Percentiles rank a stretch among this genome's conserved stretches.
Evolutionary conservation across 1,139 yeast species (phyloP).

Genomic region (Yamadazyma epiphylla): DNA sequence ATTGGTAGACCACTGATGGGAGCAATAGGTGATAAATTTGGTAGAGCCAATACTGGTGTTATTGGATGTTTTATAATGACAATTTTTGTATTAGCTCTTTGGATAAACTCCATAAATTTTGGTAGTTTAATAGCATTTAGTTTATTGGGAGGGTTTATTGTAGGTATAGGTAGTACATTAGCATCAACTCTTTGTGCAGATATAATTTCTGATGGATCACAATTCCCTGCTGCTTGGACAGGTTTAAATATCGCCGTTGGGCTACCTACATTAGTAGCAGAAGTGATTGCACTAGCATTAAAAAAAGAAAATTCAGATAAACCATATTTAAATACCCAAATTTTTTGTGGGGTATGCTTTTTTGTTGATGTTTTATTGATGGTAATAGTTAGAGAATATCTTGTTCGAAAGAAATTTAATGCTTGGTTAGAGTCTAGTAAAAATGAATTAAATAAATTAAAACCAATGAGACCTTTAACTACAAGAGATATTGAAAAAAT

Average conservation of each 20-base stretch:
- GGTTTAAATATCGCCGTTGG: constrained; percentile 48
- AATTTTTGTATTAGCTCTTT: constrained; percentile 41
- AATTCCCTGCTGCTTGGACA: constrained; percentile 60
- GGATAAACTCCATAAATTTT: constrained; percentile 55
- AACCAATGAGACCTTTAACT: constrained; percentile 12
- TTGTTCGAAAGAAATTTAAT: constrained; percentile 18
- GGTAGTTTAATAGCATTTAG: constrained; percentile 51
- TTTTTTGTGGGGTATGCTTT: constrained; percentile 53
- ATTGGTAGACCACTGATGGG: constrained; percentile 69
- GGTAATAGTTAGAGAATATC: constrained; percentile 29
- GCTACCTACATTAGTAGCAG: constrained; percentile 43
- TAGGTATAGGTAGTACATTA: constrained; percentile 67
- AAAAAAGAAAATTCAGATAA: constrained; percentile 22
- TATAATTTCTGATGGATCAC: constrained; percentile 39
- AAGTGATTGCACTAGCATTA: constrained; percentile 47
- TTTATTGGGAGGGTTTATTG: constrained; percentile 47
- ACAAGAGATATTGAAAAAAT: constrained; percentile 9
- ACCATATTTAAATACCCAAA: constrained; percentile 58
- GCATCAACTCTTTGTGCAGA: constrained; percentile 60
- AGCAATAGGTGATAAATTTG: constrained; percentile 49
- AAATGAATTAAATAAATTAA: constrained; percentile 4
- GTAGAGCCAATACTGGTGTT: constrained; percentile 52
- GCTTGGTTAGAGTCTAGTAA: constrained; percentile 9
- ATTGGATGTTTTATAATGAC: constrained; percentile 25
- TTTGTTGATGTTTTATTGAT: constrained; percentile 25